Evolutionary conservation across 768 basidiomycete species (phyloP), one percentile per base, ranked within the genome.

Genomic region (Crassisporium funariophilum): DNA sequence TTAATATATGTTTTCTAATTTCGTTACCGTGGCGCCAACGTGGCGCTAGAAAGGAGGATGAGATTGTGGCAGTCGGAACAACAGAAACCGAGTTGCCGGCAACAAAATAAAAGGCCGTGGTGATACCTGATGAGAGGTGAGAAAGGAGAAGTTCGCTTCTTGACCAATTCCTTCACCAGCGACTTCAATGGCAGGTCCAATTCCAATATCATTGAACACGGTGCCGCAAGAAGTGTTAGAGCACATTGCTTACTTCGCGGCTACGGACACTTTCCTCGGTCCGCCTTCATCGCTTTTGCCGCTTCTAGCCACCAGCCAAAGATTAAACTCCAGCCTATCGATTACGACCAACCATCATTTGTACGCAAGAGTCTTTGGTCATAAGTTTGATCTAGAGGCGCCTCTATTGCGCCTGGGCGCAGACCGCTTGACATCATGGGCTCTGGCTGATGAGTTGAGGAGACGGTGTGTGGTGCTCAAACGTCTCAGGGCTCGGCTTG

Each of bases 201-300:
- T 54, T 22, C 42, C 51, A 34, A 27, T 58, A 16, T 65, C 62
- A 8, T 64, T 89, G 45, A 68, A 72, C 44, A 66, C 67, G 5
- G 66, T 93, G 35, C 91, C 91, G 11, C 79, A 78, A 49, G 91
- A 93, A 65, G 75, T 93, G 29, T 74, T 94, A 35, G 86, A 92
- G 60, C 82, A 83, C 41, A 83, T 95, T 55, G 88, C 88, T 1
- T 83, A 77, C 60, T 82, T 81, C 55, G 66, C 80, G 31, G 81
- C 77, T 6, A 81, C 81, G 3, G 59, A 75, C 4, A 54, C 46
- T 22, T 66, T 76, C 40, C 68, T 82, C 33, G 86, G 87, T 13
- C 85, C 88, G 6, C 86, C 85, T 12, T 69, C 77, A 1, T 71
- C 70, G 24, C 67, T 91, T 22, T 43, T 76, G n/a, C 69, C 83